Base-by-base conservation (phyloP, 2,329 filamentous ascomycete species). In the Apiospora rasikravindrae region DNA sequence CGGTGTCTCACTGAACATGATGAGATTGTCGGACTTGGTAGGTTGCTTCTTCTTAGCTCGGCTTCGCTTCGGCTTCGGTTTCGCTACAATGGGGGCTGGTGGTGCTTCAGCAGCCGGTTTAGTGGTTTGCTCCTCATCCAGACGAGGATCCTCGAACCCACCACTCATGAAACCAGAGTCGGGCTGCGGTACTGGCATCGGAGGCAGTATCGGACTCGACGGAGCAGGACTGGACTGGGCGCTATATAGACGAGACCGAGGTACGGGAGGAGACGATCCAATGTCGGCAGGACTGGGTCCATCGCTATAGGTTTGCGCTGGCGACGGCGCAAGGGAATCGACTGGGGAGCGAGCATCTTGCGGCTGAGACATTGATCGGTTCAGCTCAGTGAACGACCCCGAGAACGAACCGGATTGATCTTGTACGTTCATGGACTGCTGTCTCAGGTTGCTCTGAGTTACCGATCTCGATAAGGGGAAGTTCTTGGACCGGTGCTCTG, bases 81-180 rank as follows among this genome's bases (percentile, higher is more conserved):
- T 78, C 76, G 77, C 72, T 22, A 74, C 74, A n/a, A 73, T 73
- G 16, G 76, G 69, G 24, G 77, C 73, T 68, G 78, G 78, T 3
- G 79, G 71, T 13, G 79, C 80, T 22, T 79, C 78, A 37, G 80
- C 81, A 16, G 82, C 80, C 10, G 84, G 76, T 72, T 86, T 85
- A 16, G 84, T 81, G 1, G 85, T 82, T 19, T 90, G 87, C 33
- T 93, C 90, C 49, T 92, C 92, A 73, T 94, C 89, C 7, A 91
- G 57, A 45, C 75, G 75, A 68, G 74, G 85, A 37, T 92, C 90
- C n/a, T 92, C 88, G 22, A 92, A 81, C 8, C 90, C 89, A n/a
- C 92, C 93, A 79, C 93, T 96, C 88, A 95, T 93, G 78, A 97
- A 97, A 1, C 93, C 94, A 19, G 94, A 95, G 79, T 97, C 94